phyloP scores from a whole-genome alignment of 2,329 filamentous ascomycete genomes.

The Triangularia setosa region DNA sequence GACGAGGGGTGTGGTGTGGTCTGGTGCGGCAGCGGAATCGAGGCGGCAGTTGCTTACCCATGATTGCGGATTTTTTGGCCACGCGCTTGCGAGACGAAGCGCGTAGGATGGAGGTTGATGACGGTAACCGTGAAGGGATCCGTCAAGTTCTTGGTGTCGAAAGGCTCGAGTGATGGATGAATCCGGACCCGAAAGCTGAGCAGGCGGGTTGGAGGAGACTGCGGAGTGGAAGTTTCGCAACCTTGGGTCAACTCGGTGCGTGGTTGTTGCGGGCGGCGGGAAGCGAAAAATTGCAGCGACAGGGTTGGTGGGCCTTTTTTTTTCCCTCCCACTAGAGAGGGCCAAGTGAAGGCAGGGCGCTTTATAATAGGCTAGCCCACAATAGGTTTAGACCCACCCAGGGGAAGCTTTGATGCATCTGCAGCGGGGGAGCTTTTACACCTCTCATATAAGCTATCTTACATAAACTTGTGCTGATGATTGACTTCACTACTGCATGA shows the following conservation, averaged over 20 bases:
- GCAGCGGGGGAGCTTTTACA: not conserved
- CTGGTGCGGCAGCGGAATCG: slow-evolving; percentile 2
- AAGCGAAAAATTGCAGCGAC: slow-evolving; percentile 23
- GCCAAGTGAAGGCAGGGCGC: not conserved
- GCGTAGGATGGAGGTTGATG: slow-evolving; percentile 24
- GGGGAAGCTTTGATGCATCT: slow-evolving; percentile 5
- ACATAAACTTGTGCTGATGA: not conserved
- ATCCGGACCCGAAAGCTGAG: slow-evolving; percentile 1
- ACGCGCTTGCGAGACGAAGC: slow-evolving; percentile 31
- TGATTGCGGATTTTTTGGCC: slow-evolving; percentile 30
- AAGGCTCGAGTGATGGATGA: slow-evolving; percentile 2
- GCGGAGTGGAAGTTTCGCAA: slow-evolving; percentile 17
- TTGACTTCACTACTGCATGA: not conserved
- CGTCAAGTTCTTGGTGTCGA: slow-evolving; percentile 8
- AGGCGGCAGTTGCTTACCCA: slow-evolving; percentile 27
- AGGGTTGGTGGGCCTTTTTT: slow-evolving; percentile 26
- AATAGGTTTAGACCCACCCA: slow-evolving; percentile 17
- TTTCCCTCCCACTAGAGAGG: not conserved
- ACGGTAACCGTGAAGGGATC: slow-evolving; percentile 14
- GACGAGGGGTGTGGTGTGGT: not conserved
- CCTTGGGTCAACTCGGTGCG: slow-evolving; percentile 6
- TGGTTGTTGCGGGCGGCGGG: slow-evolving; percentile 18
- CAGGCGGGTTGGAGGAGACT: slow-evolving; percentile 7
- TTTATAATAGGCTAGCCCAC: slow-evolving; percentile 7
- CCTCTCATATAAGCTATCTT: not conserved